Conservation (phyloP, 306 rosid genomes). For the Delonix regia region DNA sequence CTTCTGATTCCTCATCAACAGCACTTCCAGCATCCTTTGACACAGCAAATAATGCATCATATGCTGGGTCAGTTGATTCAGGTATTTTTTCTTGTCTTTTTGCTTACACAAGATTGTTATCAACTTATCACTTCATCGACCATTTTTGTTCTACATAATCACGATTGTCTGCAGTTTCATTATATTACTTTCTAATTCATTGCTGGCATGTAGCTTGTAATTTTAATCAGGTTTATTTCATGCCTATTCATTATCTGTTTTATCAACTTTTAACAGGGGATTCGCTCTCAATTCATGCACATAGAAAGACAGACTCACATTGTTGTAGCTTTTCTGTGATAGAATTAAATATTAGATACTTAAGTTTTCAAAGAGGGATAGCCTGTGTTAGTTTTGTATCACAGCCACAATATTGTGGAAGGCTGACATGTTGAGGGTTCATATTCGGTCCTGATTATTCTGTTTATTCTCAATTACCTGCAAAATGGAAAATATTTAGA, state of each 20-base stretch:
- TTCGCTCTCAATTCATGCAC: constrained; percentile 22
- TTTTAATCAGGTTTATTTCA: constrained; percentile 15
- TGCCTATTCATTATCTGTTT: background rate
- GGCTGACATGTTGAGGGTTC: background rate
- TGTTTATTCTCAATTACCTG: background rate
- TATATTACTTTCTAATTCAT: constrained; percentile 17
- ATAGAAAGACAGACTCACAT: constrained; percentile 9
- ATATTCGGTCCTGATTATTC: background rate
- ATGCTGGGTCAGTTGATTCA: constrained; percentile 46
- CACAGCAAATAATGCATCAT: constrained; percentile 35
- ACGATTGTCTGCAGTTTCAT: constrained; percentile 3
- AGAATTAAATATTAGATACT: background rate
- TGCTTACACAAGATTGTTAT: constrained; percentile 28
- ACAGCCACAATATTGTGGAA: background rate
- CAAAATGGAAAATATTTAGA: background rate
- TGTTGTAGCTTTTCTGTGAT: background rate
- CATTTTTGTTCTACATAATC: constrained; percentile 14
- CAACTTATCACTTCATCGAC: background rate
- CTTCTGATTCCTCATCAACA: constrained; percentile 46
- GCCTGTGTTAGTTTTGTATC: background rate
- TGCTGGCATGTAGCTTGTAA: constrained; percentile 18
- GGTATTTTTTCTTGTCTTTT: constrained; percentile 53
- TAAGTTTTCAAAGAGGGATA: background rate
- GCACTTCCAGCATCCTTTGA: constrained; percentile 36
- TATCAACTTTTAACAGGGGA: background rate